These are phyloP conservation scores for Wallacemonas collosoma DNA, from an alignment of 208 protist species.

Conservation along the genomic window DNA sequence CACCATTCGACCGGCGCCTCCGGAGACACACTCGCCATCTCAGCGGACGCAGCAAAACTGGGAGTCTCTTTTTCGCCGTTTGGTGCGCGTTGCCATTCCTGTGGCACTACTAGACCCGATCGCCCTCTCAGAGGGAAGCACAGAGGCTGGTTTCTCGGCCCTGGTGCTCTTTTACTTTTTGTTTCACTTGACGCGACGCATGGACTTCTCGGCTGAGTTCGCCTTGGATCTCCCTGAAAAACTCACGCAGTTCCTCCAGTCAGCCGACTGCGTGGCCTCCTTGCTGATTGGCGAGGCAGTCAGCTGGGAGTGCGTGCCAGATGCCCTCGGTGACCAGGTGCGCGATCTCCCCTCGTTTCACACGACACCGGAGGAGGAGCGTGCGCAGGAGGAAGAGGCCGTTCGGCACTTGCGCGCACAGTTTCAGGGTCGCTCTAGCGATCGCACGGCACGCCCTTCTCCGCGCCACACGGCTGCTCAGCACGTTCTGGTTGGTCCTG, in stretches of 20 bases:
- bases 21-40: conserved; percentile 61
- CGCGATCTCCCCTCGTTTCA: conserved; percentile 31
- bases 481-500: too few species aligned
- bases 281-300: conserved; percentile 67
- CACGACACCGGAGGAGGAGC: conserved; percentile 16
- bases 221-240: conserved; percentile 59
- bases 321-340: conserved; percentile 39
- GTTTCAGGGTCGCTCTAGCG: conserved; percentile 2
- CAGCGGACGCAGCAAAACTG: conserved; percentile 63
- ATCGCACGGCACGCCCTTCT: not conserved
- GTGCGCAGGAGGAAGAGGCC: conserved; percentile 29
- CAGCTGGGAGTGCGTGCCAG: conserved; percentile 47
- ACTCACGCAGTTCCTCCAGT: conserved; percentile 70
- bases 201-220: conserved; percentile 83
- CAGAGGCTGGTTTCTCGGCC: conserved; percentile 64
- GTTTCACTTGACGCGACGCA: conserved; percentile 65
- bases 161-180: conserved; percentile 85
- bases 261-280: conserved; percentile 69
- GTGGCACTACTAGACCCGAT: conserved; percentile 43
- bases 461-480: too few species aligned
- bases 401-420: conserved; percentile 23
- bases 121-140: conserved; percentile 34
- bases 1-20: conserved; percentile 50
- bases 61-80: conserved; percentile 51
- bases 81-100: conserved; percentile 53